Evolutionary conservation across 306 rosid genomes (phyloP).

Genomic region (Abrus precatorius): DNA sequence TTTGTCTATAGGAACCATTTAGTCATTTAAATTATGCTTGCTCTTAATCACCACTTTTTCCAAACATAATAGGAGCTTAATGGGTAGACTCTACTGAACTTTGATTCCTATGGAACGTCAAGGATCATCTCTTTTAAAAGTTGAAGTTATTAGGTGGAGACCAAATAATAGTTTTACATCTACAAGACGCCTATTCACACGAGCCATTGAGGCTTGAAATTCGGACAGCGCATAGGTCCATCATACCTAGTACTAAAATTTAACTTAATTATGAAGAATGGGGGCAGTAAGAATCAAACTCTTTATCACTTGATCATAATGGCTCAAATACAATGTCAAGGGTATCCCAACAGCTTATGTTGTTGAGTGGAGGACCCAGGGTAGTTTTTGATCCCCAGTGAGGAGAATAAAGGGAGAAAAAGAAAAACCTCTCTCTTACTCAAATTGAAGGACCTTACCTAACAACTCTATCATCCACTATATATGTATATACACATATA

Average conservation of each 20-base stretch:
- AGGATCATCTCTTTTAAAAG: background rate
- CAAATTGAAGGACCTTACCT: background rate
- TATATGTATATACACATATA: background rate
- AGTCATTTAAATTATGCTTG: background rate
- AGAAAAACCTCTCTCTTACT: background rate
- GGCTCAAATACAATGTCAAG: conserved; percentile 2
- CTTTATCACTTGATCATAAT: background rate
- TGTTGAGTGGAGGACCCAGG: background rate
- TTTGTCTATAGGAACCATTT: background rate
- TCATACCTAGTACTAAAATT: background rate
- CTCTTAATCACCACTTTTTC: background rate
- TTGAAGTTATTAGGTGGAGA: background rate
- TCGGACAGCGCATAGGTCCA: background rate
- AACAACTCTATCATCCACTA: background rate
- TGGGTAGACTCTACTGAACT: conserved; percentile 21
- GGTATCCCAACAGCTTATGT: background rate
- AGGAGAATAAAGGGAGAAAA: background rate
- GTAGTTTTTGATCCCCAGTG: conserved; percentile 1
- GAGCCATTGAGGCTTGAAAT: background rate
- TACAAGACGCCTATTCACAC: background rate
- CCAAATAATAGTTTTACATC: background rate
- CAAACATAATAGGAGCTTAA: background rate
- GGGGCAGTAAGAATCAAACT: background rate
- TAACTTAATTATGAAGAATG: background rate
- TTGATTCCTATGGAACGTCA: background rate